These are phyloP conservation scores for Nothopassalora personata DNA, from an alignment of 2,329 filamentous ascomycete species.

Conservation along the genomic window DNA sequence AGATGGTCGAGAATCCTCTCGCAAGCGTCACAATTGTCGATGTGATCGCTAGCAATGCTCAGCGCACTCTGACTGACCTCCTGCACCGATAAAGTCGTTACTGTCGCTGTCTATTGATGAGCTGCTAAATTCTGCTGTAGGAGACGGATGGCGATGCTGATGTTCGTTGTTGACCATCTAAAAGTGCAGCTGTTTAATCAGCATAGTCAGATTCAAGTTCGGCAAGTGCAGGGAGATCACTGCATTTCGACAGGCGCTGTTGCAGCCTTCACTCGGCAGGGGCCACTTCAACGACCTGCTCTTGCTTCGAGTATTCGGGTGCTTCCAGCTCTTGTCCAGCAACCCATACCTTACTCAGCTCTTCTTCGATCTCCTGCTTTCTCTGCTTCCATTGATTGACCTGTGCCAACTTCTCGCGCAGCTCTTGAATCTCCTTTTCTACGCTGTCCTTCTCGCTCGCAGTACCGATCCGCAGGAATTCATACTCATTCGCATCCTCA, in stretches of 20 bases:
- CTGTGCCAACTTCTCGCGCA: constrained; percentile 71
- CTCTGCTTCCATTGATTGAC: constrained; percentile 80
- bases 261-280: not conserved
- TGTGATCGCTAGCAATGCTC: not conserved
- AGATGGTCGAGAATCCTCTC: not conserved
- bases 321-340: constrained; percentile 33
- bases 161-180: no score
- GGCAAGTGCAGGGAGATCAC: not conserved
- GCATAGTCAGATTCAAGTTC: not conserved
- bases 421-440: constrained; percentile 81
- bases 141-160: no score
- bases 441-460: constrained; percentile 89
- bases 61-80: not conserved
- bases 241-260: not conserved
- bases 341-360: constrained; percentile 63
- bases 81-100: no score
- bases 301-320: constrained; percentile 15
- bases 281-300: not conserved
- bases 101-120: no score
- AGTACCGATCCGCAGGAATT: constrained; percentile 88
- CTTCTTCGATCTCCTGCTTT: constrained; percentile 72
- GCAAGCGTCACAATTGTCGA: not conserved
- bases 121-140: no score
- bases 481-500: constrained; percentile 78
- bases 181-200: not conserved